Evolutionary conservation across 257 asterid genomes (phyloP).

Genomic region (Solanum pimpinellifolium): DNA sequence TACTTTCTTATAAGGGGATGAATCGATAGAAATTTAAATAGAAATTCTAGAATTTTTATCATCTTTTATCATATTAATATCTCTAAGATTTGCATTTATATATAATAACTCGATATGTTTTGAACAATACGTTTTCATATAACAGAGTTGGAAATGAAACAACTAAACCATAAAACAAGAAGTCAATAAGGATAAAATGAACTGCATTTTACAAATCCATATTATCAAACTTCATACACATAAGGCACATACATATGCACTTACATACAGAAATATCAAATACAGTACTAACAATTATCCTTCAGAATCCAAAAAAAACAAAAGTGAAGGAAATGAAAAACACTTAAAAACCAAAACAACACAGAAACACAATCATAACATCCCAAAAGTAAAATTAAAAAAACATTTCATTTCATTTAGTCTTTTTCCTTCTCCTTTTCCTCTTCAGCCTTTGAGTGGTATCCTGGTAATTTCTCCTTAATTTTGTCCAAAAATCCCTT

Average conservation of each 20-base stretch:
- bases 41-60: too few species aligned
- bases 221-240: background rate
- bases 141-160: background rate
- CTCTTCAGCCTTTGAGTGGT: slow-evolving; percentile 57
- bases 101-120: too few species aligned
- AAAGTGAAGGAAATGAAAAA: background rate
- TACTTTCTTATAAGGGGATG: too few species aligned
- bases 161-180: background rate
- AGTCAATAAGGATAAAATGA: background rate
- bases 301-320: background rate
- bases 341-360: background rate
- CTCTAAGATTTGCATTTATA: too few species aligned
- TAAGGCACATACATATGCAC: background rate
- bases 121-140: too few species aligned
- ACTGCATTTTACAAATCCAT: background rate
- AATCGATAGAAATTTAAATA: too few species aligned
- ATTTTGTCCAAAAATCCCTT: slow-evolving; percentile 85
- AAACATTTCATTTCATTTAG: background rate
- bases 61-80: background rate
- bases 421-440: slow-evolving; percentile 50
- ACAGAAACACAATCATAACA: slow-evolving; percentile 6
- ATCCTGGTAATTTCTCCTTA: slow-evolving; percentile 88
- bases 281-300: background rate
- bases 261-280: background rate
- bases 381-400: background rate